phyloP scores from a whole-genome alignment of 306 rosid species.

The Quercus dentata region DNA sequence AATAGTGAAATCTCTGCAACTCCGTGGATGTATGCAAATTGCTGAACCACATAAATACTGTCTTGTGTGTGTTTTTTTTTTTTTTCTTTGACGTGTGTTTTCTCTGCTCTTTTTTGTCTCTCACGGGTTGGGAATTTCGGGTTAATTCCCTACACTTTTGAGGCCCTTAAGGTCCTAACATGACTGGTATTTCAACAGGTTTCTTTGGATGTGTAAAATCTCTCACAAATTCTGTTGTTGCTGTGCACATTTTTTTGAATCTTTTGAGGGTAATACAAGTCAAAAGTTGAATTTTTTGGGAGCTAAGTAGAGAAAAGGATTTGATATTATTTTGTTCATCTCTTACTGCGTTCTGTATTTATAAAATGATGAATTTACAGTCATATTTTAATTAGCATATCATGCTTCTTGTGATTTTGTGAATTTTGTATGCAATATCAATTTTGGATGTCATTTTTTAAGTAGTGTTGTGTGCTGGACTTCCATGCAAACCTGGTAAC shows the following conservation, averaged over 20 bases:
- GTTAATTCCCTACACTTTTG: not conserved
- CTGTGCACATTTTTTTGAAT: not conserved
- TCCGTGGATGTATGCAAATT: too few relatives aligned
- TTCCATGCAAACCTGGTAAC: too few relatives aligned
- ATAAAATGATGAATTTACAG: not conserved
- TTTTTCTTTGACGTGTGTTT: too few relatives aligned
- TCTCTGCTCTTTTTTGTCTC: too few relatives aligned
- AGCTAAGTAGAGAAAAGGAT: not conserved
- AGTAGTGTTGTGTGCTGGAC: too few relatives aligned
- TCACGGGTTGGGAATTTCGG: too few relatives aligned
- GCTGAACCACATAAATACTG: too few relatives aligned
- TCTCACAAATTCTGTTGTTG: not conserved
- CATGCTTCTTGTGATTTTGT: not conserved
- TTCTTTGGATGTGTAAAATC: not conserved
- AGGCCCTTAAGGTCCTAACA: not conserved
- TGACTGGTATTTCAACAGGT: not conserved
- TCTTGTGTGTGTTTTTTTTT: too few relatives aligned
- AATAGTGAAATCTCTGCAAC: too few relatives aligned
- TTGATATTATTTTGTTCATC: not conserved
- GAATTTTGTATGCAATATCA: not conserved
- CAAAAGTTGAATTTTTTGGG: not conserved
- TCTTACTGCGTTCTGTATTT: not conserved
- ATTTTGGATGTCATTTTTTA: not conserved
- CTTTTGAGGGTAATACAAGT: not conserved
- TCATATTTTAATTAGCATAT: not conserved